Evolutionary conservation across 2,329 filamentous ascomycete genomes (phyloP), one percentile per base, ranked within the genome.

Genomic region (Ambrosiella beaveri): DNA sequence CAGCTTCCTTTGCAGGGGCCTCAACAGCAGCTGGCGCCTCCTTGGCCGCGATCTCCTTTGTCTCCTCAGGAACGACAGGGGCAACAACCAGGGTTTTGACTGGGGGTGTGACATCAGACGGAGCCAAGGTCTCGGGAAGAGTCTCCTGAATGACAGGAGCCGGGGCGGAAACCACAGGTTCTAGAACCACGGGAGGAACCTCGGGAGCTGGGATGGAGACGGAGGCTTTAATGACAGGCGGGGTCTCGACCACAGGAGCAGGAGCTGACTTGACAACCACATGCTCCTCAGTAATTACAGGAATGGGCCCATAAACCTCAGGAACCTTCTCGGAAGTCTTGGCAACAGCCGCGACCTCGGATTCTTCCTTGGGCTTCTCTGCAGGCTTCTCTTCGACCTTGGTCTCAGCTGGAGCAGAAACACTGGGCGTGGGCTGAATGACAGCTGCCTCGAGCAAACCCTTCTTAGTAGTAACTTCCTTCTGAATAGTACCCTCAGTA

Each of bases 401-500:
- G 37, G 13, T 44, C 12, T 60, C 38, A 37, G 27, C 17, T 17
- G 47, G 9, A 49, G 36, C 64, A 62, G 62, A 53, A 57, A 51
- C 38, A 12, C 39, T 49, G 37, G 40, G 40, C 7, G 40, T 41
- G 40, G 40, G 40, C 27, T 27, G 27, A 27, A 27, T 61, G 51
- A 7, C 65, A 12, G 35, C 11, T 6, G 37, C 19, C 1, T 15
- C 47, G 15, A 36, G 12, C 2, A 54, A 9, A 12, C 51, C n/a
- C 62, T 15, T 66, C 64, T 58, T 69, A 68, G 9, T 69, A 71
- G 51, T 72, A 17, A 47, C 71, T 6, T 61, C 60, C 11, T 68
- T 69, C 50, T 74, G 71, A 1, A 79, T 66, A 3, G 79, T 82
- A 64, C 81, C 79, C 60, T 82, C 76, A 1, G 80, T 82, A 1